phyloP scores from a whole-genome alignment of 2,329 filamentous ascomycete species.

The Davidsoniella virescens region DNA sequence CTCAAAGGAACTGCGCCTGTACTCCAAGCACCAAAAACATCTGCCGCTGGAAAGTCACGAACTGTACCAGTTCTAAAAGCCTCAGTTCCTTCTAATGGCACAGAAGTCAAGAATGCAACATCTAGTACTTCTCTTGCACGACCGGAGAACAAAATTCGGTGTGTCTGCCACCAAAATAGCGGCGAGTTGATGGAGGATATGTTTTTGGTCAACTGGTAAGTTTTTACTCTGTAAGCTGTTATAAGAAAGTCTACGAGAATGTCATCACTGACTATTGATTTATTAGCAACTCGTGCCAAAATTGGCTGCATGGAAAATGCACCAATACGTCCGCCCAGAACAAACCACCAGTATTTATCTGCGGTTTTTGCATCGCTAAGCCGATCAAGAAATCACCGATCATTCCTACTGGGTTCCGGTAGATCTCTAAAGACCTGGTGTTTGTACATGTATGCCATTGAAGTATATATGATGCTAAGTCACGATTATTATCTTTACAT shows the following conservation, averaged over 20 bases:
- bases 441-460: too few relatives aligned
- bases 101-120: neutral
- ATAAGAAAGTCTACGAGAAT: too few relatives aligned
- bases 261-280: neutral
- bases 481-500: neutral
- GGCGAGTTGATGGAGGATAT: conserved; percentile 27
- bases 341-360: conserved; percentile 46
- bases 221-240: conserved; percentile 4
- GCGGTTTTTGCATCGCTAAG: conserved; percentile 45
- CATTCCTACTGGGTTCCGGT: too few relatives aligned
- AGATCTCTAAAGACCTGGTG: too few relatives aligned
- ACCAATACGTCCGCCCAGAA: conserved; percentile 40
- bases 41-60: too few relatives aligned
- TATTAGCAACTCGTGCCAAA: conserved; percentile 44
- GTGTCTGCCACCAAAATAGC: conserved; percentile 35
- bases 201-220: conserved; percentile 50
- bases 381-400: conserved; percentile 18
- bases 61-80: neutral
- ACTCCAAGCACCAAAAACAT: too few relatives aligned
- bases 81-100: neutral
- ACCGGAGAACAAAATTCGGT: conserved; percentile 30
- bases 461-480: too few relatives aligned
- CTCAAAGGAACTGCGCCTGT: too few relatives aligned
- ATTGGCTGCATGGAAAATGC: conserved; percentile 48
- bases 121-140: neutral